These are phyloP conservation scores for Exserohilum turcica DNA, from an alignment of 2,329 filamentous ascomycete species.

Conservation along the genomic window DNA sequence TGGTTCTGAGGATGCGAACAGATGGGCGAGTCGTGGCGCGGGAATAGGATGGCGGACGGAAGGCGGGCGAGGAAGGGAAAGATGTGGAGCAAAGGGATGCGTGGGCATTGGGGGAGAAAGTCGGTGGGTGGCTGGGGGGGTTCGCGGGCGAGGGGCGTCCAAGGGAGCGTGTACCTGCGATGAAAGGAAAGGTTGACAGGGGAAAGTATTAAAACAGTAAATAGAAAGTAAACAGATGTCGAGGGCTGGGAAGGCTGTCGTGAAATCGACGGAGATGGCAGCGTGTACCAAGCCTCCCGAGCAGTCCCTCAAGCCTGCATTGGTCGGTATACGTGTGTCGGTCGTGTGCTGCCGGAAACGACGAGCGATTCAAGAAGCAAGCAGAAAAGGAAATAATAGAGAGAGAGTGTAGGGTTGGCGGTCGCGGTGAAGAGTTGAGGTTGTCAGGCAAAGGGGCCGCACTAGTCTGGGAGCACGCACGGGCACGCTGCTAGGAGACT, in stretches of 20 bases:
- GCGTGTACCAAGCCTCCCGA: slow-evolving; percentile 49
- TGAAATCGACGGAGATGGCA: slow-evolving; percentile 47
- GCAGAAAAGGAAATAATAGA: slow-evolving; percentile 44
- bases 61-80: slow-evolving; percentile 23
- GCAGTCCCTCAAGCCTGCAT: slow-evolving; percentile 48
- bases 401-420: slow-evolving; percentile 35
- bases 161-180: slow-evolving; percentile 36
- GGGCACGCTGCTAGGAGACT: slow-evolving; percentile 15
- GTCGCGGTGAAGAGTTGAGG: slow-evolving; percentile 31
- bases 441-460: slow-evolving; percentile 28
- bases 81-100: slow-evolving; percentile 24
- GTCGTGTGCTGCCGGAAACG: slow-evolving; percentile 29
- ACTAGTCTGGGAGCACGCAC: slow-evolving; percentile 22
- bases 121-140: slow-evolving; percentile 22
- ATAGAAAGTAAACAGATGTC: slow-evolving; percentile 43
- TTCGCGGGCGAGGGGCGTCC: slow-evolving; percentile 19
- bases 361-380: slow-evolving; percentile 35
- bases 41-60: slow-evolving; percentile 9
- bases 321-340: slow-evolving; percentile 37
- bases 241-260: slow-evolving; percentile 46
- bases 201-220: slow-evolving; percentile 46
- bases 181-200: slow-evolving; percentile 29
- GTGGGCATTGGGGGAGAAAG: slow-evolving; percentile 9
- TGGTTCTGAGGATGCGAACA: slow-evolving; percentile 3
- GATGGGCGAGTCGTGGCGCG: slow-evolving; percentile 11